Conservation (phyloP, 495 filamentous ascomycete species). For the Bathelium albidoporum region DNA sequence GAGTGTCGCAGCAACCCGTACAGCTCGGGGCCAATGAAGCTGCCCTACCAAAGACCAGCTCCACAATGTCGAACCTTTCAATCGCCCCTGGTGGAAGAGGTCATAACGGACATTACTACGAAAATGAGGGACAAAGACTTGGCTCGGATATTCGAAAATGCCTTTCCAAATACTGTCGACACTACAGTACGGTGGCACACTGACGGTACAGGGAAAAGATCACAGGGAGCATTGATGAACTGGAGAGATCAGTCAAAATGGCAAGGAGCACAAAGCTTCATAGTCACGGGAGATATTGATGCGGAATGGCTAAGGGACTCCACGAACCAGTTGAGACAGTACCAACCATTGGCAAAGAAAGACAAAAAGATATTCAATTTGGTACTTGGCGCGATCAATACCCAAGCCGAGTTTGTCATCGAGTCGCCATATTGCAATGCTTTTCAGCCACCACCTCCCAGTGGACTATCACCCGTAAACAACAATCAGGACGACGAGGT, state of each 20-base stretch:
- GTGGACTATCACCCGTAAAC: conserved; percentile 52
- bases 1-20: conserved; percentile 49
- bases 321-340: conserved; percentile 87
- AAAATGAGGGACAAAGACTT: conserved; percentile 81
- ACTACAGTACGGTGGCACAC: conserved; percentile 78
- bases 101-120: conserved; percentile 70
- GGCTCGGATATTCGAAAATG: conserved; percentile 88
- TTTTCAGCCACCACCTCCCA: conserved; percentile 86
- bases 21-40: conserved; percentile 63
- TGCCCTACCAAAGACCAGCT: conserved; percentile 85
- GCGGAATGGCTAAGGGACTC: conserved; percentile 97
- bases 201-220: conserved; percentile 36
- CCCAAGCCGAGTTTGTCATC: conserved; percentile 89
- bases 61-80: conserved; percentile 77
- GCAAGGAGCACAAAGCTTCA: conserved; percentile 81
- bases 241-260: conserved; percentile 37
- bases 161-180: conserved; percentile 92
- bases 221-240: neutral
- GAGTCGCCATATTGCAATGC: conserved; percentile 95
- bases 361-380: conserved; percentile 65
- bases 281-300: conserved; percentile 98
- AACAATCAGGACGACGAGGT: conserved; percentile 77
- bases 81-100: conserved; percentile 73
- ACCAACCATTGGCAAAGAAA: conserved; percentile 71
- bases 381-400: conserved; percentile 92